These are phyloP conservation scores for Leccinum solheimii DNA, from an alignment of 1,284 basidiomycete genomes.

Conservation along the genomic window DNA sequence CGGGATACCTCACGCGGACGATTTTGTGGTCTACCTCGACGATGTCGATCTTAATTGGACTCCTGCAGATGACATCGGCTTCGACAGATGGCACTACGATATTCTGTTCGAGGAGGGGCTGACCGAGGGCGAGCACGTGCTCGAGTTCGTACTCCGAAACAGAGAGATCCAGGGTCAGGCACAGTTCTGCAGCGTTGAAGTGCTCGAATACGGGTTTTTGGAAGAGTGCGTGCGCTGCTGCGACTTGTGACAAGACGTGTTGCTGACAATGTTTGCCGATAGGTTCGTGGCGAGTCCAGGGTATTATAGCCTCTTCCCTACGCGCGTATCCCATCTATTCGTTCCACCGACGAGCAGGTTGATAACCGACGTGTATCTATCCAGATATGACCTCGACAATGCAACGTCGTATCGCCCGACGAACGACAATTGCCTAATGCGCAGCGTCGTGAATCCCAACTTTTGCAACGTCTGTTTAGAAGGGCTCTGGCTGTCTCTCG, in stretches of 20 bases:
- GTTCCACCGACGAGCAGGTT: neutral
- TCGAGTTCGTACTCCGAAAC: constrained; percentile 60
- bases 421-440: constrained; percentile 85
- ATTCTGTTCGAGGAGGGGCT: constrained; percentile 45
- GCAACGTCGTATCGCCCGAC: constrained; percentile 71
- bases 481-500: constrained; percentile 67
- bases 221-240: constrained; percentile 47
- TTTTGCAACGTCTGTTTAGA: constrained; percentile 79
- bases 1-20: constrained; percentile 59
- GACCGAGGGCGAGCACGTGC: constrained; percentile 49
- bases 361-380: neutral
- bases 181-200: constrained; percentile 75
- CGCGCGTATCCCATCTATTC: constrained; percentile 42
- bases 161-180: constrained; percentile 53
- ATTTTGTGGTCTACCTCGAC: constrained; percentile 65
- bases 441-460: constrained; percentile 64
- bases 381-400: constrained; percentile 61
- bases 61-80: constrained; percentile 54
- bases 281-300: constrained; percentile 66
- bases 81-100: constrained; percentile 76
- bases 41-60: constrained; percentile 58
- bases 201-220: constrained; percentile 72
- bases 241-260: neutral
- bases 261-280: neutral
- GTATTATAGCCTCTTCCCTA: constrained; percentile 71